Conservation (phyloP, 2,329 filamentous ascomycete species). For the Clonostachys chloroleuca region DNA sequence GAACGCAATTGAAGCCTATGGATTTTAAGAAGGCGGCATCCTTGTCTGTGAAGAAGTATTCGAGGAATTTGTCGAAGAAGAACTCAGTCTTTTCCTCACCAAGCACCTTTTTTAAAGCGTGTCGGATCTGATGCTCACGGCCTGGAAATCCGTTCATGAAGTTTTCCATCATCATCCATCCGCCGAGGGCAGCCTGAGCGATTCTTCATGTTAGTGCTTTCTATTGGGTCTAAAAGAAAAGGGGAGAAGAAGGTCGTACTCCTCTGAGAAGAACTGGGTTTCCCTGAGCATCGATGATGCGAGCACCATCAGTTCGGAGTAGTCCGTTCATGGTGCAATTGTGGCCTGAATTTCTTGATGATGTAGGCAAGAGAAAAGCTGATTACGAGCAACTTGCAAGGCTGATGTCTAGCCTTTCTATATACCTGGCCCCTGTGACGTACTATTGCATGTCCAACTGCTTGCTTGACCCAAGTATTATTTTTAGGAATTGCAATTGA, state of each 20-base stretch:
- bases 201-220: not conserved
- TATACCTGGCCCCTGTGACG: no score
- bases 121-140: conserved; percentile 49
- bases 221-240: not conserved
- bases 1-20: conserved; percentile 50
- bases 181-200: conserved; percentile 14
- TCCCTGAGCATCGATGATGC: conserved; percentile 37
- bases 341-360: not conserved
- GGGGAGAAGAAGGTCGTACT: conserved; percentile 5
- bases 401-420: no score
- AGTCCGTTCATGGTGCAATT: conserved; percentile 6
- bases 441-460: no score
- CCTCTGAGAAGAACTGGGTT: conserved; percentile 35
- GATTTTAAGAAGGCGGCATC: conserved; percentile 54
- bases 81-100: conserved; percentile 52
- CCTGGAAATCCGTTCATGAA: conserved; percentile 59
- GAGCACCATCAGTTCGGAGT: conserved; percentile 13
- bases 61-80: conserved; percentile 54
- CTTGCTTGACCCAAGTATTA: no score
- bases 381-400: no score
- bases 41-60: conserved; percentile 53
- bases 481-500: no score
- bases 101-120: conserved; percentile 45
- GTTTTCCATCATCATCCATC: conserved; percentile 46
- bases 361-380: no score